These are phyloP conservation scores for Chalciporus chontae DNA, from an alignment of 768 basidiomycete species.

Conservation along the genomic window DNA sequence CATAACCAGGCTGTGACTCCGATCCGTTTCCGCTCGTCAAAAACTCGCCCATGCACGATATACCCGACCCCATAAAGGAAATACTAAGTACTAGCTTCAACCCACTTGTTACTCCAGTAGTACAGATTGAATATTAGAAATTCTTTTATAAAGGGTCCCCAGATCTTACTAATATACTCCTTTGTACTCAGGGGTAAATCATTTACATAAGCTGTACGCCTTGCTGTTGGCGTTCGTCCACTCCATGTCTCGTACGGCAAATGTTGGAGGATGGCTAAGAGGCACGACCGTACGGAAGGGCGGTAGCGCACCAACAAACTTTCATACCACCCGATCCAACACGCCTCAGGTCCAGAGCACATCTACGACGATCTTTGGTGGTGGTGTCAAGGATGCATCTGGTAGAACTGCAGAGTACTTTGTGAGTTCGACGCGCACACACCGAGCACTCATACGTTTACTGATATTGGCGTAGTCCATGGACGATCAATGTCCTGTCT, in stretches of 20 bases:
- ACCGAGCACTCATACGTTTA: background rate
- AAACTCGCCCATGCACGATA: no score
- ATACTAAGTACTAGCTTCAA: no score
- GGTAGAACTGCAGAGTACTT: conserved; percentile 80
- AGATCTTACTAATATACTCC: no score
- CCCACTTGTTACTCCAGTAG: no score
- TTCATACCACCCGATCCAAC: conserved; percentile 51
- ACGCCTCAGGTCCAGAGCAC: conserved; percentile 72
- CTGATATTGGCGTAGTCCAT: conserved; percentile 51
- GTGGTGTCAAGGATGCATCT: conserved; percentile 83
- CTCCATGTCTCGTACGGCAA: conserved; percentile 32
- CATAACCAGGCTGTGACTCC: no score
- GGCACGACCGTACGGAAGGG: conserved; percentile 76
- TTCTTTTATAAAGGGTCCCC: no score
- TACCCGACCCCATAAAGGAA: no score
- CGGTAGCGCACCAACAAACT: conserved; percentile 39
- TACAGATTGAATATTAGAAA: no score
- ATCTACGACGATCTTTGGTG: conserved; percentile 71
- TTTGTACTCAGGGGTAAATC: background rate
- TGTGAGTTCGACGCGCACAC: conserved; percentile 41
- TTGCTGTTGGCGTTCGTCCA: background rate
- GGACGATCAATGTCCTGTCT: conserved; percentile 96
- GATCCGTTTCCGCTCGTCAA: no score
- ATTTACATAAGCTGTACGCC: conserved; percentile 14
- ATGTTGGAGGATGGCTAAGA: conserved; percentile 51